These are phyloP conservation scores for Boletus semigastroideus DNA, from an alignment of 1,284 basidiomycete genomes.

Conservation along the genomic window DNA sequence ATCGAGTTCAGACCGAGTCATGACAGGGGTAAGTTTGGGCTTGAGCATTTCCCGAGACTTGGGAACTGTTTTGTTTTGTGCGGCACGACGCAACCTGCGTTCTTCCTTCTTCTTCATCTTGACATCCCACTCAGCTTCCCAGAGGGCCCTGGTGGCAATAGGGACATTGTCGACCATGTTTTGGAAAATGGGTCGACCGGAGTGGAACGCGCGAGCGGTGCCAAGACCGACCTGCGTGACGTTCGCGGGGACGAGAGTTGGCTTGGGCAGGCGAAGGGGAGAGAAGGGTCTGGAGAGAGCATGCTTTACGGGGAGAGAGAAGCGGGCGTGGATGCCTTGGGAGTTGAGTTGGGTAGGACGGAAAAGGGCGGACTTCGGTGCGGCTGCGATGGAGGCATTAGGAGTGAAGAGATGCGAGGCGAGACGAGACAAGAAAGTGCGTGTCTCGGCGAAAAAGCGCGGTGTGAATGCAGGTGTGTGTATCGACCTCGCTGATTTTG, in stretches of 20 bases:
- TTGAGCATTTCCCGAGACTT: constrained; percentile 38
- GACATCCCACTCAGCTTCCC: constrained; percentile 67
- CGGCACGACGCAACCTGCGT: constrained; percentile 35
- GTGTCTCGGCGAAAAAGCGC: constrained; percentile 52
- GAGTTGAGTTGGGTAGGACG: constrained; percentile 38
- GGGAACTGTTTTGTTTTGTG: constrained; percentile 19
- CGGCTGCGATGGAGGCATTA: constrained; percentile 38
- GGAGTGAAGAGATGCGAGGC: constrained; percentile 59
- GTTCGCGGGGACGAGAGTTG: constrained; percentile 48
- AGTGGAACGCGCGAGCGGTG: constrained; percentile 68
- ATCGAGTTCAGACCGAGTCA: constrained; percentile 46
- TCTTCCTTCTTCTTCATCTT: constrained; percentile 47
- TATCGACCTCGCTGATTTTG: constrained; percentile 12
- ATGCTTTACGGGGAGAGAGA: constrained; percentile 55
- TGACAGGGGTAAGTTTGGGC: constrained; percentile 30
- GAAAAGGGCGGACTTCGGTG: constrained; percentile 38
- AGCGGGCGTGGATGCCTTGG: constrained; percentile 38
- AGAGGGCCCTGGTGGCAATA: constrained; percentile 62
- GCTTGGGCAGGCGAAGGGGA: constrained; percentile 53
- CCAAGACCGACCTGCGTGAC: constrained; percentile 69
- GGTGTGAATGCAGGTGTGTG: constrained; percentile 16
- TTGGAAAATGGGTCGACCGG: constrained; percentile 71
- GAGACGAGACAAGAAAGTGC: constrained; percentile 53
- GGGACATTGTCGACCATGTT: constrained; percentile 75
- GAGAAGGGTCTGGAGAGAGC: constrained; percentile 45